phyloP scores from a whole-genome alignment of 2,329 filamentous ascomycete species.

The Neopestalotiopsis sp. region DNA sequence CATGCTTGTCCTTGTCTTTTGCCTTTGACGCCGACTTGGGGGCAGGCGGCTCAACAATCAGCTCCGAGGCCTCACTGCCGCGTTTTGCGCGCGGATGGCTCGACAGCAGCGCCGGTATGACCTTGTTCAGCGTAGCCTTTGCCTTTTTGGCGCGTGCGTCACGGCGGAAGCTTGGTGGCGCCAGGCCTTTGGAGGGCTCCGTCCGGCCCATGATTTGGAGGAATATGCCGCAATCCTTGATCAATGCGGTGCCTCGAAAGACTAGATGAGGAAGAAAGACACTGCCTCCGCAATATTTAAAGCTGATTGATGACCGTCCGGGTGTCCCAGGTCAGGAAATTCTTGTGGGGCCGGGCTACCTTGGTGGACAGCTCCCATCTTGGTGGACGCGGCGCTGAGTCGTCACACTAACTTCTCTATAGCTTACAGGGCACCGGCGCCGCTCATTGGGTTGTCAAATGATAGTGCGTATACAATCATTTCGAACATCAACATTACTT shows the following conservation, averaged over 20 bases:
- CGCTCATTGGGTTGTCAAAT: no score
- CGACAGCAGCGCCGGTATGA: constrained; percentile 60
- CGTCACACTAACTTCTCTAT: background rate
- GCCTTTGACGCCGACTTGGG: background rate
- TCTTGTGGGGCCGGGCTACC: background rate
- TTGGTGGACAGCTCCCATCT: background rate
- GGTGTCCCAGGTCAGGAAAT: background rate
- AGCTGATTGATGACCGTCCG: background rate
- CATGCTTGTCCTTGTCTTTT: background rate
- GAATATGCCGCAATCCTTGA: background rate
- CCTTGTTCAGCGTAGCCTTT: constrained; percentile 61
- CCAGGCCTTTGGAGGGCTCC: constrained; percentile 34
- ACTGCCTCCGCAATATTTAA: background rate
- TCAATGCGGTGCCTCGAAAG: background rate
- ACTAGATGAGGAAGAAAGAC: no score
- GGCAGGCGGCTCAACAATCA: constrained; percentile 43
- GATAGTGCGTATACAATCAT: no score
- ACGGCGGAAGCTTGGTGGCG: constrained; percentile 35
- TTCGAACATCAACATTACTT: no score
- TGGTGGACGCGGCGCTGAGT: background rate
- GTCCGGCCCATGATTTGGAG: constrained; percentile 33
- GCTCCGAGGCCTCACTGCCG: constrained; percentile 56
- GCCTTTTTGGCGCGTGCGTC: constrained; percentile 55
- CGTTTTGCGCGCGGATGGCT: constrained; percentile 59
- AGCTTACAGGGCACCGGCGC: no score